phyloP scores from a whole-genome alignment of 2,329 filamentous ascomycete species.

The Fusarium euwallaceae region DNA sequence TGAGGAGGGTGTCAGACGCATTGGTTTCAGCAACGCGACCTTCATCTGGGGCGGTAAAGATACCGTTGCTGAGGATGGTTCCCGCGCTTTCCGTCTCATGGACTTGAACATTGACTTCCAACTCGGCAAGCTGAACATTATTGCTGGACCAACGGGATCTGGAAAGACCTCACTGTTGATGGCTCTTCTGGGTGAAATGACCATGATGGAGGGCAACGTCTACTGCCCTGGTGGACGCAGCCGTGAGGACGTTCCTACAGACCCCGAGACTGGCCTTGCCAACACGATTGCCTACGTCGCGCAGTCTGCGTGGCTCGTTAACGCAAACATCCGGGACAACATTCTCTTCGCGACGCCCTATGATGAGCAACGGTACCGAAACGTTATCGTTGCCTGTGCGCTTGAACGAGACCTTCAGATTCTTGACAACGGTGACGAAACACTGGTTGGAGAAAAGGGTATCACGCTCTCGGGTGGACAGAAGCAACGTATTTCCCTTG shows the following conservation, averaged over 20 bases:
- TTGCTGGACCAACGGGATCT: conserved; percentile 92
- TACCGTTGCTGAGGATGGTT: conserved; percentile 71
- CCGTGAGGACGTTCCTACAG: conserved; percentile 84
- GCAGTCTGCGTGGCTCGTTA: conserved; percentile 96
- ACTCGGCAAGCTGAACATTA: conserved; percentile 89
- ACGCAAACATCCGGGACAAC: conserved; percentile 95
- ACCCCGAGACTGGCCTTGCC: conserved; percentile 87
- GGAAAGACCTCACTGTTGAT: conserved; percentile 97
- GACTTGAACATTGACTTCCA: conserved; percentile 86
- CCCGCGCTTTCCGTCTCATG: conserved; percentile 84
- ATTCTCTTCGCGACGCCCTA: conserved; percentile 89
- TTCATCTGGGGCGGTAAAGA: conserved; percentile 88
- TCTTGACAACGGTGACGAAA: conserved; percentile 91
- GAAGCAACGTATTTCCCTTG: conserved; percentile 96
- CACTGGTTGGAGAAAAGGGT: conserved; percentile 95
- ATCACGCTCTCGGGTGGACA: conserved; percentile 97
- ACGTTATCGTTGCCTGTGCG: conserved; percentile 91
- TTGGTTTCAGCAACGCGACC: conserved; percentile 87
- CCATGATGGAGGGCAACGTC: conserved; percentile 81
- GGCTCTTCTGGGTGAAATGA: conserved; percentile 98
- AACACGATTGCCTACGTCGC: conserved; percentile 97
- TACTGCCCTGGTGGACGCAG: conserved; percentile 88
- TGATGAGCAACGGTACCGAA: conserved; percentile 85
- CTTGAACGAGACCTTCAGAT: conserved; percentile 93
- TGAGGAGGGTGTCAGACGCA: conserved; percentile 77